Conservation (phyloP, 2,329 filamentous ascomycete genomes). For the Paracamarosporium sp. region DNA sequence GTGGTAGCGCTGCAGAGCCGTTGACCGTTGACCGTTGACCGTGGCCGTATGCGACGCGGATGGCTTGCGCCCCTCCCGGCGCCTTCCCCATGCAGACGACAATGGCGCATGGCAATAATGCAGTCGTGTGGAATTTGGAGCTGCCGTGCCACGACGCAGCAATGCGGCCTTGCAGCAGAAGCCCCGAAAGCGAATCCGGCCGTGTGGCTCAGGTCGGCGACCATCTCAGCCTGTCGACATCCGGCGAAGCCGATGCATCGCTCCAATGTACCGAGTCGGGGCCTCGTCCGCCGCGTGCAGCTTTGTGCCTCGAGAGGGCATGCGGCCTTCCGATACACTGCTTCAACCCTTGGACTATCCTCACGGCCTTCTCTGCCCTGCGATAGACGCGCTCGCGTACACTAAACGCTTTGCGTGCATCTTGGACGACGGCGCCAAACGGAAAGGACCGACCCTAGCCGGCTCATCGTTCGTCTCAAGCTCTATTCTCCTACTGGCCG, state of each 20-base stretch:
- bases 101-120: no score
- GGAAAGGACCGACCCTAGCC: neutral
- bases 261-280: neutral
- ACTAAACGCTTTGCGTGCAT: neutral
- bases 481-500: neutral
- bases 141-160: constrained; percentile 3
- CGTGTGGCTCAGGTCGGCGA: constrained; percentile 42
- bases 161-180: neutral
- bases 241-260: neutral
- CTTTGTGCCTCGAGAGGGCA: neutral
- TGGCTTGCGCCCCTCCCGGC: neutral
- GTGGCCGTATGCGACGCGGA: neutral
- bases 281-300: neutral
- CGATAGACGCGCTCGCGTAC: no score
- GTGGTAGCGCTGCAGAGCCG: no score
- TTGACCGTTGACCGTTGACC: neutral
- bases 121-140: no score
- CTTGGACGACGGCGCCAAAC: neutral
- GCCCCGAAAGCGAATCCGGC: constrained; percentile 14
- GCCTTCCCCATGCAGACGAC: neutral
- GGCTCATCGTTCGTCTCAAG: neutral
- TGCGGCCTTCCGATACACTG: constrained; percentile 1
- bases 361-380: no score
- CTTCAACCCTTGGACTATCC: neutral
- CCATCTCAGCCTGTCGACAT: constrained; percentile 3